Evolutionary conservation across 306 rosid genomes (phyloP).

Genomic region (Senna tora): DNA sequence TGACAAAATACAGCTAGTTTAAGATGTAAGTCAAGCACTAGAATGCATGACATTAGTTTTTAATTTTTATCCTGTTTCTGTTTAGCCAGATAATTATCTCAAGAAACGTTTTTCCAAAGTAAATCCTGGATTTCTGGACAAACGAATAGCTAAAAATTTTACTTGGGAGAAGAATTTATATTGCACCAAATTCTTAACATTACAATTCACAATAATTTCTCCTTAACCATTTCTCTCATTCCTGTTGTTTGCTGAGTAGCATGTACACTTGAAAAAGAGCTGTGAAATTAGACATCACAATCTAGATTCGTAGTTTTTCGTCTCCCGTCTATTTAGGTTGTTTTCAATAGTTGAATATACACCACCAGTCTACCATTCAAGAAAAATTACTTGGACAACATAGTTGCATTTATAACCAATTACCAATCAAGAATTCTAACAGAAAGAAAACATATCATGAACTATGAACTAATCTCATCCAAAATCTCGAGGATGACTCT

Average conservation of each 20-base stretch:
- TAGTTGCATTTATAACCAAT: neutral
- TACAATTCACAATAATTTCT: too few species aligned
- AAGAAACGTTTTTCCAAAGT: neutral
- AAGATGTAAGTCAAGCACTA: neutral
- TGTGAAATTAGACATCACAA: neutral
- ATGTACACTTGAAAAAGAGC: neutral
- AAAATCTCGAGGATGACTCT: neutral
- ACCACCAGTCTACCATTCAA: neutral
- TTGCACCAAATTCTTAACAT: too few species aligned
- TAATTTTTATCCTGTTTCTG: neutral
- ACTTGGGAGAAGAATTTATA: too few species aligned
- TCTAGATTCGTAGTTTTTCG: neutral
- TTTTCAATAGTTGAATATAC: neutral
- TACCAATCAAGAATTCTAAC: too few species aligned
- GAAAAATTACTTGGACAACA: neutral
- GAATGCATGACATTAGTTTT: slow-evolving; percentile 16
- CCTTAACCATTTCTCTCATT: neutral
- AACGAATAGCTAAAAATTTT: slow-evolving; percentile 2
- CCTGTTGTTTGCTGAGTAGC: neutral
- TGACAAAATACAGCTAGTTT: slow-evolving; percentile 24
- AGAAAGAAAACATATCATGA: neutral
- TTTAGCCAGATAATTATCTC: neutral
- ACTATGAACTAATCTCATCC: neutral
- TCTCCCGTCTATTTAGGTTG: neutral
- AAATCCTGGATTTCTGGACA: neutral